phyloP scores from a whole-genome alignment of 2,329 filamentous ascomycete species.

The Aspergillus fructus region DNA sequence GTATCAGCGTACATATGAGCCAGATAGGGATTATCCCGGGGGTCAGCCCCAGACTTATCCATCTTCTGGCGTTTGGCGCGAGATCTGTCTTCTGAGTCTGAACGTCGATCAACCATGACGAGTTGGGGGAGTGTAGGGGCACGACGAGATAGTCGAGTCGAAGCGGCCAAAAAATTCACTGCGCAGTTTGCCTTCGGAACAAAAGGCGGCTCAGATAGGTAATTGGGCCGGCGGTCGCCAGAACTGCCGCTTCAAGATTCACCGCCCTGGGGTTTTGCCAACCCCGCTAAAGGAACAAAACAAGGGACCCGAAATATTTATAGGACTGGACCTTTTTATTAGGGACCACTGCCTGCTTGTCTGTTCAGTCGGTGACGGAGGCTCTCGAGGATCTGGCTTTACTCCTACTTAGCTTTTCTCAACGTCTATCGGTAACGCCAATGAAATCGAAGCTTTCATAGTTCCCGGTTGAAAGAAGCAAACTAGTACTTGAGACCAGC shows the following conservation, averaged over 20 bases:
- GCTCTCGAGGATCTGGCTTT: background rate
- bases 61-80: conserved; percentile 58
- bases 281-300: conserved; percentile 28
- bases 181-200: conserved; percentile 10
- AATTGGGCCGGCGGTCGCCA: conserved; percentile 31
- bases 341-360: background rate
- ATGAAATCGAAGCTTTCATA: background rate
- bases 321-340: background rate
- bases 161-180: conserved; percentile 13
- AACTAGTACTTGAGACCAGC: conserved; percentile 13
- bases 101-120: conserved; percentile 59
- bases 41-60: conserved; percentile 48
- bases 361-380: background rate
- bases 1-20: conserved; percentile 75
- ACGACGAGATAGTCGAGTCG: conserved; percentile 10
- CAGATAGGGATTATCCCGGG: conserved; percentile 78
- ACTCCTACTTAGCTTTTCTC: background rate
- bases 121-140: conserved; percentile 14
- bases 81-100: conserved; percentile 49
- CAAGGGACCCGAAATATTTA: conserved; percentile 6
- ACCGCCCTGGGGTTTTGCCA: conserved; percentile 31
- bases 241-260: conserved; percentile 22
- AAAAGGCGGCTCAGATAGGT: conserved; percentile 31
- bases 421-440: background rate
- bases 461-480: conserved; percentile 2